Percentiles rank a stretch among this genome's conserved stretches.
Conservation (phyloP, 2,329 filamentous ascomycete genomes). For the Xylaria digitata region DNA sequence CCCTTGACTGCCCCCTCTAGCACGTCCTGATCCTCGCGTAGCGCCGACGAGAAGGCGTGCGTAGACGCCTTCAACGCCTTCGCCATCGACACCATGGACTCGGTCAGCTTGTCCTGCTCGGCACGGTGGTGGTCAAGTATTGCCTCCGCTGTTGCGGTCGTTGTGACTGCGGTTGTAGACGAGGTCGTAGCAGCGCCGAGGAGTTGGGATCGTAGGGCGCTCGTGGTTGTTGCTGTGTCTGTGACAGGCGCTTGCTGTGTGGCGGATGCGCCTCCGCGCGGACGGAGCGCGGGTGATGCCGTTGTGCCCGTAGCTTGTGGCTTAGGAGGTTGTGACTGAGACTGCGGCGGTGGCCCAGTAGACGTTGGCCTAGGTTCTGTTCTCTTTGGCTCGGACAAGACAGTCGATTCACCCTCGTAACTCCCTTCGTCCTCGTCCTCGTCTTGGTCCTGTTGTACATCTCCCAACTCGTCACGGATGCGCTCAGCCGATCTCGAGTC, state of each 20-base stretch:
- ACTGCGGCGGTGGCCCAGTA: constrained; percentile 7
- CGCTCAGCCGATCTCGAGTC: constrained; percentile 51
- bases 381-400: constrained; percentile 35
- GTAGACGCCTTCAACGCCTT: constrained; percentile 80
- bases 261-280: constrained; percentile 40
- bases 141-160: constrained; percentile 71
- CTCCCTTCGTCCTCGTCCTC: constrained; percentile 29
- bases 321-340: constrained; percentile 21
- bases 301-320: constrained; percentile 21
- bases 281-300: constrained; percentile 51
- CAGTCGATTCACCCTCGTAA: constrained; percentile 40
- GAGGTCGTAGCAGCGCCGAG: constrained; percentile 55
- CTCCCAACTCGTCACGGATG: constrained; percentile 22
- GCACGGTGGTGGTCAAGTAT: constrained; percentile 79
- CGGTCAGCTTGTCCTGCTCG: constrained; percentile 86
- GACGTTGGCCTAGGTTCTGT: constrained; percentile 5
- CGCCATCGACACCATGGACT: constrained; percentile 84
- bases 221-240: constrained; percentile 36
- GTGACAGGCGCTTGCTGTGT: constrained; percentile 24
- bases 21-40: constrained; percentile 79
- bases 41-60: constrained; percentile 73
- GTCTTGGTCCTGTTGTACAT: constrained; percentile 7
- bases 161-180: constrained; percentile 50
- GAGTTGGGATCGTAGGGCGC: constrained; percentile 56
- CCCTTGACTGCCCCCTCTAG: constrained; percentile 77